Evolutionary conservation across 1,284 basidiomycete species (phyloP).

Genomic region (Cutaneotrichosporon mucoides): DNA sequence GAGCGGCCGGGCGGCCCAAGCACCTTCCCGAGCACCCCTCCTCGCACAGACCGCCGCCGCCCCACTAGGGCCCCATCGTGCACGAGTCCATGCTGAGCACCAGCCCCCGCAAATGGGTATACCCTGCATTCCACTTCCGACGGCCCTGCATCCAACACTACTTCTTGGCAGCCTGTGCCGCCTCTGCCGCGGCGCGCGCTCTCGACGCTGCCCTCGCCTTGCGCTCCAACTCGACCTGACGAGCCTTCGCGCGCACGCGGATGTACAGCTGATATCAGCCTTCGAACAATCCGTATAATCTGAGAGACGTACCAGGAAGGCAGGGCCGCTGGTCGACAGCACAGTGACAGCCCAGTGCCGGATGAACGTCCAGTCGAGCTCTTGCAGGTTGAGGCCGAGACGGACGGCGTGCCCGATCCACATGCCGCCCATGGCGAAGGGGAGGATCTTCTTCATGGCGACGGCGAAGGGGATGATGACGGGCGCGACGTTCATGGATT

Average conservation of each 20-base stretch:
- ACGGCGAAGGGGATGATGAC: not conserved
- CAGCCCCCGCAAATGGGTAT: not conserved
- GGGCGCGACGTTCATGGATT: not conserved
- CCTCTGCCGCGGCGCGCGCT: not conserved
- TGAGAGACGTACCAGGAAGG: not conserved
- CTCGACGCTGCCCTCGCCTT: not conserved
- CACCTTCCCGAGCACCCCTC: too few relatives aligned
- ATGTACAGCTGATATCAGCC: conserved; percentile 3
- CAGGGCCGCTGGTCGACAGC: not conserved
- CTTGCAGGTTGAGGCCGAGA: not conserved
- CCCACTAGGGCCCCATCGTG: too few relatives aligned
- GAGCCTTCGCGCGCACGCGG: not conserved
- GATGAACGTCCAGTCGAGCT: not conserved
- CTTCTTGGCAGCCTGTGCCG: not conserved
- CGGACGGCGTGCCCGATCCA: conserved; percentile 1
- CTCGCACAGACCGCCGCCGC: too few relatives aligned
- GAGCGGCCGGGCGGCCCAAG: too few relatives aligned
- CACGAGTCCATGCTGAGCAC: too few relatives aligned
- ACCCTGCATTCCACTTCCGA: not conserved
- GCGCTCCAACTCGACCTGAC: not conserved
- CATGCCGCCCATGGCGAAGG: not conserved
- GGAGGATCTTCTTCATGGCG: conserved; percentile 1
- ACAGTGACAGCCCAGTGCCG: not conserved
- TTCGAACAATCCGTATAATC: too few relatives aligned
- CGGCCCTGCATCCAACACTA: not conserved